Evolutionary conservation across 75 land plant species (phyloP).

Genomic region (Selaginella moellendorffii): DNA sequence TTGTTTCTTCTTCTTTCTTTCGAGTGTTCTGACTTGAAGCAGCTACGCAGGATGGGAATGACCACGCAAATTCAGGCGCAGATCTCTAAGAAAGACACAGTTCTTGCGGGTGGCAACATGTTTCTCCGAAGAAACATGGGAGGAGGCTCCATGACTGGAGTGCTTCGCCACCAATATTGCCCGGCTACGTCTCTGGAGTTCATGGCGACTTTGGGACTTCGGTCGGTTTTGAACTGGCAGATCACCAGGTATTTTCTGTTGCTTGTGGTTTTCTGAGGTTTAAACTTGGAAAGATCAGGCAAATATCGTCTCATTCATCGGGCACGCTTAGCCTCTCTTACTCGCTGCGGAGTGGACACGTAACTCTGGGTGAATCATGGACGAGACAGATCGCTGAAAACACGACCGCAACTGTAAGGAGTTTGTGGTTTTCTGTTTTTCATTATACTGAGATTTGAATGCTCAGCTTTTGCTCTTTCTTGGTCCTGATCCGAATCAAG

Average conservation of each 20-base stretch:
- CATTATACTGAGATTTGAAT: not conserved
- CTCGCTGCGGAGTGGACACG: constrained; percentile 72
- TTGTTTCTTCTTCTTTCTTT: too few relatives aligned
- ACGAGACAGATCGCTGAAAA: constrained; percentile 74
- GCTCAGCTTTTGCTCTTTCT: constrained; percentile 25
- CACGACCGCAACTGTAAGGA: constrained; percentile 66
- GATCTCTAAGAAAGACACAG: constrained; percentile 50
- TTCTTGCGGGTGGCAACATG: constrained; percentile 72
- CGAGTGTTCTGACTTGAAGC: too few relatives aligned
- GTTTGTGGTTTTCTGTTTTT: constrained; percentile 6
- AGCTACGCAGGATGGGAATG: constrained; percentile 93
- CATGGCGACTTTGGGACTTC: constrained; percentile 62
- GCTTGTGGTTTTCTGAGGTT: too few relatives aligned
- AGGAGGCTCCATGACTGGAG: constrained; percentile 48
- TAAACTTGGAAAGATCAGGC: too few relatives aligned
- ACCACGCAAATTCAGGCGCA: constrained; percentile 67
- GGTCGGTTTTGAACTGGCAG: constrained; percentile 56
- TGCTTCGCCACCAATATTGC: constrained; percentile 53
- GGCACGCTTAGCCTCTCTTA: constrained; percentile 50
- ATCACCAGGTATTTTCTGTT: constrained; percentile 55
- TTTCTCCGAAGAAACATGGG: constrained; percentile 43
- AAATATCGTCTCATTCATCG: constrained; percentile 66
- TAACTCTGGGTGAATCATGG: constrained; percentile 78
- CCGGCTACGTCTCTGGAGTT: constrained; percentile 61
- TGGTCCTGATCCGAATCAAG: constrained; percentile 53